These are phyloP conservation scores for Rubia tinctorum DNA, from an alignment of 305 asterid genomes.

Conservation along the genomic window DNA sequence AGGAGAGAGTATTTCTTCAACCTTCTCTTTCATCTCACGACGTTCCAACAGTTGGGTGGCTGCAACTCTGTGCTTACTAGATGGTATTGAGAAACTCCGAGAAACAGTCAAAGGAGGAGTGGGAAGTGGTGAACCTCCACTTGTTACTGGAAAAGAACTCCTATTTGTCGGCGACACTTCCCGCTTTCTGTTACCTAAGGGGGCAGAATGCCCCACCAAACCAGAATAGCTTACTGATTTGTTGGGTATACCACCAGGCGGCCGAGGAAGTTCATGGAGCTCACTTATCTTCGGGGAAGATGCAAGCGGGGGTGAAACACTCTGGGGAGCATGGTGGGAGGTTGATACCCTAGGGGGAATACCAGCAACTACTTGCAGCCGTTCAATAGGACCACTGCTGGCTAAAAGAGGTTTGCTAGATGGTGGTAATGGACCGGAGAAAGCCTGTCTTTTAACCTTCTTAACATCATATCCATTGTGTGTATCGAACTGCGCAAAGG, in stretches of 20 bases:
- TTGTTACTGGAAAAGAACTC: slow-evolving; percentile 39
- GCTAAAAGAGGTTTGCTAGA: slow-evolving; percentile 47
- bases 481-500: slow-evolving; percentile 42
- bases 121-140: slow-evolving; percentile 71
- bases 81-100: slow-evolving; percentile 79
- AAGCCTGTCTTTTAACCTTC: slow-evolving; percentile 55
- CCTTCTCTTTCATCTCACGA: slow-evolving; percentile 41
- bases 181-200: slow-evolving; percentile 51
- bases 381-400: slow-evolving; percentile 56
- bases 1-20: slow-evolving; percentile 62
- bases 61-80: slow-evolving; percentile 53
- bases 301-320: slow-evolving; percentile 59
- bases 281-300: slow-evolving; percentile 89
- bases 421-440: slow-evolving; percentile 77
- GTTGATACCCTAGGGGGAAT: slow-evolving; percentile 40
- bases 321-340: slow-evolving; percentile 45
- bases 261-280: slow-evolving; percentile 99
- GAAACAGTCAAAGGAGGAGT: slow-evolving; percentile 68
- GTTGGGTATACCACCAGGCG: slow-evolving; percentile 62
- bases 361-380: slow-evolving; percentile 49
- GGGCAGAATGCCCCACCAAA: slow-evolving; percentile 86
- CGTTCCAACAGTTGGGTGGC: slow-evolving; percentile 57
- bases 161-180: slow-evolving; percentile 73
- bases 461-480: slow-evolving; percentile 47
- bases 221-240: slow-evolving; percentile 52